A percentile compares a stretch with the other conserved stretches of the same genome.
phyloP scores from a whole-genome alignment of 371 early-diverging fungal genomes.

The Sporodiniella umbellata region DNA sequence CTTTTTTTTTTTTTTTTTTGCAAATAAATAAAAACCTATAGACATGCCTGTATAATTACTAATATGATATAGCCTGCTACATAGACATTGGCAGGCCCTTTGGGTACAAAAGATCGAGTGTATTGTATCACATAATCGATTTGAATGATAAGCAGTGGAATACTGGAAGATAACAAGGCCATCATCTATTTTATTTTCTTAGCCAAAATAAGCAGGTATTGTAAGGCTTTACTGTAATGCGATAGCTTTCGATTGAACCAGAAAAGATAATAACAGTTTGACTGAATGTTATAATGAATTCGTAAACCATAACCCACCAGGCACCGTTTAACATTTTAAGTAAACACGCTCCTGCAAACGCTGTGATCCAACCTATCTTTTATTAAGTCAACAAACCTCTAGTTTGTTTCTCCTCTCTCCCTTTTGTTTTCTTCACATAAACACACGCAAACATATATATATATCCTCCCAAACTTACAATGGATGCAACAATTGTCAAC shows the following conservation, averaged over 20 bases:
- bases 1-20: not conserved
- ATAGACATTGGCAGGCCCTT: slow-evolving; percentile 27
- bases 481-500: slow-evolving; percentile 22
- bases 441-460: not conserved
- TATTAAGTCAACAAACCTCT: not conserved
- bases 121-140: slow-evolving; percentile 40
- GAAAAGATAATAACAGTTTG: slow-evolving; percentile 19
- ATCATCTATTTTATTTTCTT: slow-evolving; percentile 34
- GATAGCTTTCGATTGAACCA: slow-evolving; percentile 24
- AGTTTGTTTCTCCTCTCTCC: no score
- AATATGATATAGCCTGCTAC: slow-evolving; percentile 37
- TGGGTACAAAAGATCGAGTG: slow-evolving; percentile 16
- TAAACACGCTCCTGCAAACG: slow-evolving; percentile 35
- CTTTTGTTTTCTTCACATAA: no score
- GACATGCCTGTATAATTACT: slow-evolving; percentile 22
- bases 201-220: no score
- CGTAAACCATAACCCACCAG: slow-evolving; percentile 47
- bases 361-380: slow-evolving; percentile 32
- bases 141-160: slow-evolving; percentile 40
- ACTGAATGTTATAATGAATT: slow-evolving; percentile 23
- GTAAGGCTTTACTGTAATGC: slow-evolving; percentile 40
- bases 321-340: slow-evolving; percentile 37
- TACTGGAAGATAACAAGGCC: slow-evolving; percentile 36
- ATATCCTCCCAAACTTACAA: slow-evolving; percentile 18
- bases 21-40: no score